These are phyloP conservation scores for Spencermartinsiella europaea DNA, from an alignment of 805 yeast species.

Conservation along the genomic window DNA sequence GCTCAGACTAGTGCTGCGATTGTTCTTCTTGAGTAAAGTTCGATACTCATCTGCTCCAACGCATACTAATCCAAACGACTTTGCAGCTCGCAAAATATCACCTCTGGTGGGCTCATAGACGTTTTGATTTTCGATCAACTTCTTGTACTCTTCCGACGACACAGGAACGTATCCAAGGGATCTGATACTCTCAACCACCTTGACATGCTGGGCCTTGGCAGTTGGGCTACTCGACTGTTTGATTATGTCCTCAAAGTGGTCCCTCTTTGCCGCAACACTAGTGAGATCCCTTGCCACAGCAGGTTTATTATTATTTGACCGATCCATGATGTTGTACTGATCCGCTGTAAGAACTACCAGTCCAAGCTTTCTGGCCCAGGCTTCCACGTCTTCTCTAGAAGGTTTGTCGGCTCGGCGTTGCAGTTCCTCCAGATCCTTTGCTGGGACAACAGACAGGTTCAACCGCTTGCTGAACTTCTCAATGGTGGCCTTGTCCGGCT, in stretches of 20 bases:
- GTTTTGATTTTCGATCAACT: slow-evolving; percentile 27
- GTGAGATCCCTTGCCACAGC: slow-evolving; percentile 14
- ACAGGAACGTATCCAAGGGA: slow-evolving; percentile 33
- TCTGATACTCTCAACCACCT: slow-evolving; percentile 28
- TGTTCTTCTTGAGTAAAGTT: slow-evolving; percentile 27
- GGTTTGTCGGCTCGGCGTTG: slow-evolving; percentile 27
- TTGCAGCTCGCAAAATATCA: slow-evolving; percentile 35
- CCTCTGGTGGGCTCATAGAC: slow-evolving; percentile 31
- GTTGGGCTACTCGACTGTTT: slow-evolving; percentile 15
- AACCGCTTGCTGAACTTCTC: slow-evolving; percentile 14
- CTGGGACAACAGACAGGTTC: slow-evolving; percentile 18
- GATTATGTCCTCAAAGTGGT: slow-evolving; percentile 29
- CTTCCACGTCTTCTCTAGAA: slow-evolving; percentile 19
- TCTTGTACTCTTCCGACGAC: slow-evolving; percentile 33
- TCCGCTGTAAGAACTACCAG: slow-evolving; percentile 24
- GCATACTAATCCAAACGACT: slow-evolving; percentile 40
- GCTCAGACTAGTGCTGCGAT: slow-evolving; percentile 10
- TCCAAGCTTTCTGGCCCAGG: slow-evolving; percentile 26
- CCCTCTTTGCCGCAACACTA: slow-evolving; percentile 28
- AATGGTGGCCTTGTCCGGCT: slow-evolving; percentile 18
- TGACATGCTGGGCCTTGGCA: slow-evolving; percentile 21
- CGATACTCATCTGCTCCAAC: slow-evolving; percentile 43
- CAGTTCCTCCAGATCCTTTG: slow-evolving; percentile 19
- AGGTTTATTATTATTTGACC: slow-evolving; percentile 14
- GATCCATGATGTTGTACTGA: slow-evolving; percentile 13